Evolutionary conservation across 768 basidiomycete species (phyloP).

Genomic region (Tylopilus sp.): DNA sequence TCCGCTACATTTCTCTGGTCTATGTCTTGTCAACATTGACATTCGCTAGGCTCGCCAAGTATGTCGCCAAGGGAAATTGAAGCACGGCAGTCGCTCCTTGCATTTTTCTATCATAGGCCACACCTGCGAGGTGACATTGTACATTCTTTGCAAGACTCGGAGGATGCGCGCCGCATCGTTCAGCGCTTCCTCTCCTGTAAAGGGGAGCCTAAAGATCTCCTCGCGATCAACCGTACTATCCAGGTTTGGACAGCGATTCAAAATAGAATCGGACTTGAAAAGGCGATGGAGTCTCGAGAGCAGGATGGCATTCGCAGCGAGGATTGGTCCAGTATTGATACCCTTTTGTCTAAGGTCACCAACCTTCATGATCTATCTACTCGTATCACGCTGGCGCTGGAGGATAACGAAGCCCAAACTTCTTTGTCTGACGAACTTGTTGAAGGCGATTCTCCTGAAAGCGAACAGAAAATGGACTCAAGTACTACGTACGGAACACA

Average conservation of each 20-base stretch:
- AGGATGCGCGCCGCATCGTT: constrained; percentile 71
- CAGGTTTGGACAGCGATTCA: constrained; percentile 54
- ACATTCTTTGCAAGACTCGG: constrained; percentile 51
- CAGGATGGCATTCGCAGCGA: constrained; percentile 12
- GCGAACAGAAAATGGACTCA: constrained; percentile 9
- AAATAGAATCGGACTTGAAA: constrained; percentile 54
- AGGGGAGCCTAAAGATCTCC: constrained; percentile 63
- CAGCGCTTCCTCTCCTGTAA: constrained; percentile 72
- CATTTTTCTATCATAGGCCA: constrained; percentile 58
- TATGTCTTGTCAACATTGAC: constrained; percentile 13
- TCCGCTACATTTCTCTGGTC: background rate
- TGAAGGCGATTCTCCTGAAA: constrained; percentile 18
- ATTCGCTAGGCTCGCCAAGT: constrained; percentile 71
- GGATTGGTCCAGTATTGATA: constrained; percentile 59
- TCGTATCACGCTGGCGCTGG: constrained; percentile 52
- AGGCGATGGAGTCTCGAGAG: constrained; percentile 43
- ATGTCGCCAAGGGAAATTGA: constrained; percentile 71
- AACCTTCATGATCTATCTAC: constrained; percentile 50
- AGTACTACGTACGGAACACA: constrained; percentile 29
- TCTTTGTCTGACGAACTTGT: constrained; percentile 20
- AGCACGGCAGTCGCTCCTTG: constrained; percentile 71
- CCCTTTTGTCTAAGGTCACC: constrained; percentile 50
- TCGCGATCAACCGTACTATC: constrained; percentile 61
- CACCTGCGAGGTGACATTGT: constrained; percentile 65
- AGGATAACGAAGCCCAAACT: constrained; percentile 24